Evolutionary conservation across 2,329 filamentous ascomycete species (phyloP).

Genomic region (Karstenula rhodostoma): DNA sequence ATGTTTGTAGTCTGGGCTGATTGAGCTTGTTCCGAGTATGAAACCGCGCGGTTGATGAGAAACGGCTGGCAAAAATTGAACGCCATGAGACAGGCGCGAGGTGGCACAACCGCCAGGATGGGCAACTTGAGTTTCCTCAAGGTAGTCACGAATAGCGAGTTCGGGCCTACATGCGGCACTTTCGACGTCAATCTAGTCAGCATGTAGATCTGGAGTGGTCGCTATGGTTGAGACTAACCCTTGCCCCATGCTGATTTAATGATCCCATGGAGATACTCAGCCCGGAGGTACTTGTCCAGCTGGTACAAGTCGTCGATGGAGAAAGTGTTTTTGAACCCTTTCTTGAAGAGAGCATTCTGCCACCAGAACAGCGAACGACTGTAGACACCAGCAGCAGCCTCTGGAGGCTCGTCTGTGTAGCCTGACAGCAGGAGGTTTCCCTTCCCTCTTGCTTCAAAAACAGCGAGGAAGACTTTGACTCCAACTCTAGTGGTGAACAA

Average conservation of each 20-base stretch:
- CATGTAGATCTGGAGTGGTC: neutral
- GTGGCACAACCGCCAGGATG: slow-evolving; percentile 39
- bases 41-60: slow-evolving; percentile 43
- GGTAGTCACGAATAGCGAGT: slow-evolving; percentile 38
- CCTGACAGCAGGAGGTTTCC: slow-evolving; percentile 49
- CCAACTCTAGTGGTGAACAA: slow-evolving; percentile 53
- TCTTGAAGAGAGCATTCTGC: slow-evolving; percentile 61
- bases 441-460: slow-evolving; percentile 58
- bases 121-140: slow-evolving; percentile 40
- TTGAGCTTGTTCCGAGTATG: slow-evolving; percentile 30
- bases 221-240: slow-evolving; percentile 37
- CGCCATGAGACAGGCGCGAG: slow-evolving; percentile 41
- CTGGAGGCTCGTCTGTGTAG: slow-evolving; percentile 55
- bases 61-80: slow-evolving; percentile 51
- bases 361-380: slow-evolving; percentile 61
- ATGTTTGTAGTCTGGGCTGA: slow-evolving; percentile 34
- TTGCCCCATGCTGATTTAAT: slow-evolving; percentile 53
- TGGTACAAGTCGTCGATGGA: slow-evolving; percentile 55
- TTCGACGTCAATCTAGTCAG: slow-evolving; percentile 9
- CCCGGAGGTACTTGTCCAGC: slow-evolving; percentile 56
- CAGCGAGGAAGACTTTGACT: slow-evolving; percentile 54
- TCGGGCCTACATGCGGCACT: slow-evolving; percentile 28
- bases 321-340: slow-evolving; percentile 57
- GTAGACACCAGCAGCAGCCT: slow-evolving; percentile 62
- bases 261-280: slow-evolving; percentile 49